Evolutionary conservation across 441 rosid species (phyloP).

Genomic region (Croton laevigatus): DNA sequence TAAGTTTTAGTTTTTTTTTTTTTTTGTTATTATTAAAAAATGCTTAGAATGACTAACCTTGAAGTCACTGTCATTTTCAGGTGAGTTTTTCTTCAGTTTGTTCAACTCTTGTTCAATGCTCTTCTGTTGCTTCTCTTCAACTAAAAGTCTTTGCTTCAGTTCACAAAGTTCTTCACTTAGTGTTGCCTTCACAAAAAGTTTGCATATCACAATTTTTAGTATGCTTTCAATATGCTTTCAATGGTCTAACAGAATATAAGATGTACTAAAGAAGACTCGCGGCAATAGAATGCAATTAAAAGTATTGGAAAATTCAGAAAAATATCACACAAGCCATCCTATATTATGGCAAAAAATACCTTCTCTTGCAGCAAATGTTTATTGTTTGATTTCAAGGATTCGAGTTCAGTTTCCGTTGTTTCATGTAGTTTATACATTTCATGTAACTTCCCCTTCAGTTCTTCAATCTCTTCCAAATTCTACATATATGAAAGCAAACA

Average conservation of each 20-base stretch:
- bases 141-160: slow-evolving; percentile 53
- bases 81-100: slow-evolving; percentile 53
- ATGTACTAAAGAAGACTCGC: background rate
- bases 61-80: slow-evolving; percentile 52
- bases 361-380: slow-evolving; percentile 55
- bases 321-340: background rate
- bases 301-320: background rate
- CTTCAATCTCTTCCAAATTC: slow-evolving; percentile 53
- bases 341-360: slow-evolving; percentile 37
- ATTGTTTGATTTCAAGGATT: slow-evolving; percentile 54
- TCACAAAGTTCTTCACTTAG: slow-evolving; percentile 56
- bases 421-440: slow-evolving; percentile 52
- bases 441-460: slow-evolving; percentile 48
- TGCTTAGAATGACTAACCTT: slow-evolving; percentile 40
- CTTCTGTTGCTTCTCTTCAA: slow-evolving; percentile 73
- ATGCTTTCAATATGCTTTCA: slow-evolving; percentile 17
- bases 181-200: slow-evolving; percentile 47
- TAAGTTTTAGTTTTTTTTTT: too few relatives aligned
- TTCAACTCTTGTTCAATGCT: slow-evolving; percentile 58
- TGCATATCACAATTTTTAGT: slow-evolving; percentile 8
- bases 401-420: slow-evolving; percentile 50
- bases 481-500: slow-evolving; percentile 30
- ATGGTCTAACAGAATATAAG: slow-evolving; percentile 1
- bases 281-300: slow-evolving; percentile 7
- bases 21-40: slow-evolving; percentile 7